Evolutionary conservation across 768 basidiomycete genomes (phyloP).

Genomic region (Leccinum variicolor): DNA sequence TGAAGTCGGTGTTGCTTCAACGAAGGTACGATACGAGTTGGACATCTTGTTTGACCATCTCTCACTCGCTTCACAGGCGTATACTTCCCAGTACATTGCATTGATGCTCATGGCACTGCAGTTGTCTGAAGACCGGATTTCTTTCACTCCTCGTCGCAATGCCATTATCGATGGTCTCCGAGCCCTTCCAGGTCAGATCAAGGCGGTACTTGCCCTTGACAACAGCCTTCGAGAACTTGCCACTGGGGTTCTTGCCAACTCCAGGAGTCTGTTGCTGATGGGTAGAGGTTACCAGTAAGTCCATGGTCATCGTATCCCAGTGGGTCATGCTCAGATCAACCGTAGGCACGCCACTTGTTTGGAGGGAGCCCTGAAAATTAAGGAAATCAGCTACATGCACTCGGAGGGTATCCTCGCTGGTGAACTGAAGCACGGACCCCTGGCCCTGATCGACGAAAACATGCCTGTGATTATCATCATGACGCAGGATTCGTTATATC

Average conservation of each 20-base stretch:
- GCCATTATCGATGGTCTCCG: constrained; percentile 93
- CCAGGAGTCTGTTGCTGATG: constrained; percentile 92
- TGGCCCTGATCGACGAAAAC: constrained; percentile 97
- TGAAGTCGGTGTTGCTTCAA: constrained; percentile 98
- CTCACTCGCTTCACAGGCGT: constrained; percentile 54
- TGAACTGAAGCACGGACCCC: constrained; percentile 97
- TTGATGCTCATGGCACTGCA: constrained; percentile 98
- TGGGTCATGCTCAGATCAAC: not conserved
- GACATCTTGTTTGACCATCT: not conserved
- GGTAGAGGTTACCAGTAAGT: constrained; percentile 94
- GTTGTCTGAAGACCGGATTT: constrained; percentile 95
- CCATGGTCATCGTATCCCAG: not conserved
- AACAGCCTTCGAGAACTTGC: constrained; percentile 76
- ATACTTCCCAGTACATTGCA: constrained; percentile 98
- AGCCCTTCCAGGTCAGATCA: constrained; percentile 86
- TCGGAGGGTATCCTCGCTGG: constrained; percentile 86
- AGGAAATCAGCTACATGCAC: constrained; percentile 88
- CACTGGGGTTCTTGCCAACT: constrained; percentile 66
- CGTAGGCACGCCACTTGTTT: constrained; percentile 89
- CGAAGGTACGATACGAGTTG: constrained; percentile 56
- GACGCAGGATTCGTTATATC: constrained; percentile 97
- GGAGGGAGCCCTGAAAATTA: constrained; percentile 98
- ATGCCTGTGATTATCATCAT: constrained; percentile 99
- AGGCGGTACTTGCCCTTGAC: constrained; percentile 81
- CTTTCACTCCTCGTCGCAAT: constrained; percentile 83